Percentiles rank a stretch among this genome's conserved stretches.
Conservation (phyloP, 2,329 filamentous ascomycete species). For the Raffaelea albimanens region DNA sequence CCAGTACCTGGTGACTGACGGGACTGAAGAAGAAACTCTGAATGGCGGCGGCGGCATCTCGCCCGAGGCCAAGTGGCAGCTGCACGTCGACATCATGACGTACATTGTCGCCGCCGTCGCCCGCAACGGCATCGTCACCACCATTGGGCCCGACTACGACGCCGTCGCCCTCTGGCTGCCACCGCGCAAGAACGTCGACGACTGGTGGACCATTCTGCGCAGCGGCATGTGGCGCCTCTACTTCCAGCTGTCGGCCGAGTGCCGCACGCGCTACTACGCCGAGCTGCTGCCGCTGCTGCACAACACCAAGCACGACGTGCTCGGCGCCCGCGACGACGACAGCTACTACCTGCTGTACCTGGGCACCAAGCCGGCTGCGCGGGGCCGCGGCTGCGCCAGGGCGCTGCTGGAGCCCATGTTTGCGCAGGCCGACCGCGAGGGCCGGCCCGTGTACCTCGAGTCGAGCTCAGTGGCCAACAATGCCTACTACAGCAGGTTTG, state of each 20-base stretch:
- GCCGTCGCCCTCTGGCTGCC: conserved; percentile 75
- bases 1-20: conserved; percentile 52
- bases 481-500: conserved; percentile 64
- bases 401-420: conserved; percentile 60
- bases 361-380: conserved; percentile 61
- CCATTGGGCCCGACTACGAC: conserved; percentile 66
- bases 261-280: conserved; percentile 62
- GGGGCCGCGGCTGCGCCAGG: conserved; percentile 63
- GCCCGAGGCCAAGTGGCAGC: conserved; percentile 61
- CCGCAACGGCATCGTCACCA: conserved; percentile 63
- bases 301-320: conserved; percentile 58
- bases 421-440: conserved; percentile 55
- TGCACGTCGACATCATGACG: conserved; percentile 69
- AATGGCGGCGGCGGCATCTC: conserved; percentile 20
- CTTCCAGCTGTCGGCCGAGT: conserved; percentile 65
- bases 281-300: conserved; percentile 70
- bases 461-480: conserved; percentile 62
- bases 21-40: background rate
- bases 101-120: conserved; percentile 70
- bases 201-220: conserved; percentile 60
- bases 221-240: conserved; percentile 70
- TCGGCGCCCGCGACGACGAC: conserved; percentile 34
- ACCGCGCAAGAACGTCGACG: conserved; percentile 64
- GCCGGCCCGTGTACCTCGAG: conserved; percentile 66
- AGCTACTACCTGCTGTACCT: conserved; percentile 80